A percentile compares a stretch with the other conserved stretches of the same genome.
phyloP scores from a whole-genome alignment of 164 flowering plant species.

The Macadamia tetraphylla region DNA sequence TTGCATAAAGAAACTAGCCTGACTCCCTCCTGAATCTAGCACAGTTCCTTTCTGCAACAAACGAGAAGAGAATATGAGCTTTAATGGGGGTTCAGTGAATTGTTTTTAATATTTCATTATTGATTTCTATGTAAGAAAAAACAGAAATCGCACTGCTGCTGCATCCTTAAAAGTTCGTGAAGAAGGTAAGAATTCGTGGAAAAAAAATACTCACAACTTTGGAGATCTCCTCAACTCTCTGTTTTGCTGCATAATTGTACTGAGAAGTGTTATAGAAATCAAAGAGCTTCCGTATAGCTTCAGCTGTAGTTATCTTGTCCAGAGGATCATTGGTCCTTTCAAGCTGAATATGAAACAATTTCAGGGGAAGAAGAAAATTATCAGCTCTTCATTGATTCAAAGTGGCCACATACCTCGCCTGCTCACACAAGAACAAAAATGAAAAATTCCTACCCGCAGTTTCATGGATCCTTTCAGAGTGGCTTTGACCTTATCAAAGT shows the following conservation, averaged over 20 bases:
- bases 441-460: constrained; percentile 46
- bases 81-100: background rate
- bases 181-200: background rate
- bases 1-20: constrained; percentile 92
- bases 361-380: background rate
- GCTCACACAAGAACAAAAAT: background rate
- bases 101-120: background rate
- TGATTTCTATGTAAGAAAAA: too few species aligned
- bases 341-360: constrained; percentile 39
- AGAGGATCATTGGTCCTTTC: constrained; percentile 73
- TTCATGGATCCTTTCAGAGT: constrained; percentile 92
- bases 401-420: background rate
- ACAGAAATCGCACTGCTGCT: too few species aligned
- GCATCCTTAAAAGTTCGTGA: too few species aligned
- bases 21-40: constrained; percentile 86
- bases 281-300: constrained; percentile 62
- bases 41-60: constrained; percentile 81
- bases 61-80: background rate
- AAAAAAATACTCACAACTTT: constrained; percentile 54
- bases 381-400: background rate
- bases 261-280: constrained; percentile 61
- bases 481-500: constrained; percentile 94
- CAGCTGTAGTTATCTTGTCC: constrained; percentile 76
- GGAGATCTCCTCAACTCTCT: constrained; percentile 72
- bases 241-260: constrained; percentile 40